Evolutionary conservation across 2,329 filamentous ascomycete genomes (phyloP), one percentile per base, ranked within the genome.

Genomic region (Helotiales sp.): DNA sequence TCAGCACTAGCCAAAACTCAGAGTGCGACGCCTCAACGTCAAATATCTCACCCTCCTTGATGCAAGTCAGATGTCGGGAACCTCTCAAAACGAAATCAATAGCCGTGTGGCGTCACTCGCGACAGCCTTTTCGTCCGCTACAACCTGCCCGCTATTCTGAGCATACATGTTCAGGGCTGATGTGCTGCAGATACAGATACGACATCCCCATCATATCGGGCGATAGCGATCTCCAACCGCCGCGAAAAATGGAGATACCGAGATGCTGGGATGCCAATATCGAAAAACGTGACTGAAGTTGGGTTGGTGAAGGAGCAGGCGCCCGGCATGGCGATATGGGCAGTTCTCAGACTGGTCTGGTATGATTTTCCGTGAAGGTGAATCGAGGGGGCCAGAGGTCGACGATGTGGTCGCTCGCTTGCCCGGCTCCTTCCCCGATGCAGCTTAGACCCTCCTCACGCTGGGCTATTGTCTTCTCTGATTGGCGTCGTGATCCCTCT

Each of bases 291-390:
- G 52, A 47, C 52, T 54, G 47, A 44, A 27, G 25, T 25, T 17
- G 25, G 19, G 46, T 33, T 48, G 25, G 19, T 48, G 46, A 48
- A 48, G 36, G 54, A 51, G 54, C 54, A 56, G 54, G 47, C 54
- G 54, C 54, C 54, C 36, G 40, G 54, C 19, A 52, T 36, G 25
- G 48, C 47, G 19, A 34, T 29, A 54, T 29, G 25, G 31, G 46
- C 46, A 33, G 9, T 17, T 48, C 29, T 31, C 46, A 48, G 15
- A 33, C 25, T 29, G 27, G 46, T 19, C 46, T 48, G 46, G 27
- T 48, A 22, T 31, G 46, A 48, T 48, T 30, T 29, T 33, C 4
- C 5, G n/a, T 19, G 25, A 19, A 13, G 19, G 29, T 33, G 42
- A 49, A 29, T 50, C 31, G 53, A 50, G 47, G 47, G 54, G 54